Conservation (phyloP, 129 eudicot species). For the Helianthus annuus region DNA sequence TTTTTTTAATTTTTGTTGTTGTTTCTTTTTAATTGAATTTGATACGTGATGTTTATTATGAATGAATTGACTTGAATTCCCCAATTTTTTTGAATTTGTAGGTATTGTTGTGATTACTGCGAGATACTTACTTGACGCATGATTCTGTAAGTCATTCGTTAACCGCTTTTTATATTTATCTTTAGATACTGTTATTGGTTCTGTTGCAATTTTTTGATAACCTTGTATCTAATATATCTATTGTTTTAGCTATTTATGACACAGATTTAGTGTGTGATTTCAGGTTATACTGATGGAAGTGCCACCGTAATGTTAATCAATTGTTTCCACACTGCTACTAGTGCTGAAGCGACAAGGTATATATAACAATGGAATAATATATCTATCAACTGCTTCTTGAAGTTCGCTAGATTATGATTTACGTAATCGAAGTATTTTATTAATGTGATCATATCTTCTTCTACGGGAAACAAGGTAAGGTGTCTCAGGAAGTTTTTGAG, state of each 20-base stretch:
- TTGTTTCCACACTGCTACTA: slow-evolving; percentile 58
- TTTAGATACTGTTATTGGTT: not conserved
- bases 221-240: not conserved
- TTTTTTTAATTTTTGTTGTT: too few relatives aligned
- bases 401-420: not conserved
- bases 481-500: slow-evolving; percentile 26
- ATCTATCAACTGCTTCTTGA: not conserved
- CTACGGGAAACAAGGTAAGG: not conserved
- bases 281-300: slow-evolving; percentile 63
- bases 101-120: slow-evolving; percentile 89
- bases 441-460: not conserved
- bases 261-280: not conserved
- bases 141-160: slow-evolving; percentile 64
- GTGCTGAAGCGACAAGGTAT: slow-evolving; percentile 58
- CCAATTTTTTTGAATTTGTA: slow-evolving; percentile 73
- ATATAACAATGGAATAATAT: slow-evolving; percentile 1
- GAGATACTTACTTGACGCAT: slow-evolving; percentile 92
- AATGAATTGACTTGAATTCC: too few relatives aligned
- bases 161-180: not conserved
- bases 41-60: too few relatives aligned
- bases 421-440: not conserved
- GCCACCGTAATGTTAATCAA: slow-evolving; percentile 63
- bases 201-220: slow-evolving; percentile 16
- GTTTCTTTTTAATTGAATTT: too few relatives aligned
- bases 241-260: not conserved